These are phyloP conservation scores for Aspergillaceae sp. DNA, from an alignment of 2,329 filamentous ascomycete genomes.

Conservation along the genomic window DNA sequence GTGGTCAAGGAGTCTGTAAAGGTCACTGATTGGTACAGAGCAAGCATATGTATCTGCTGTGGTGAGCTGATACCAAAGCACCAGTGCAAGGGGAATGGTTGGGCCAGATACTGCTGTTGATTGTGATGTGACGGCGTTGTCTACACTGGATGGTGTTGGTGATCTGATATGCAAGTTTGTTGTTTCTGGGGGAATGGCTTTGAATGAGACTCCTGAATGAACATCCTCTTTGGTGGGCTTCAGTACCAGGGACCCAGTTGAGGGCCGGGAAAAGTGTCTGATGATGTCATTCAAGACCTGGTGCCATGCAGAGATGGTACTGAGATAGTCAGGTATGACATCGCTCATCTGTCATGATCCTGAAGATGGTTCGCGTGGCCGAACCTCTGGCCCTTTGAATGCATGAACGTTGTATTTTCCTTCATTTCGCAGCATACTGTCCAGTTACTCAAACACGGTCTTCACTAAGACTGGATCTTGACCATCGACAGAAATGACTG, in stretches of 20 bases:
- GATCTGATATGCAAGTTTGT: slow-evolving; percentile 23
- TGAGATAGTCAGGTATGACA: slow-evolving; percentile 53
- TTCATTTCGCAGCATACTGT: slow-evolving; percentile 43
- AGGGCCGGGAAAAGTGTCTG: slow-evolving; percentile 44
- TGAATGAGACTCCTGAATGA: slow-evolving; percentile 20
- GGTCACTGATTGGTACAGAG: slow-evolving; percentile 65
- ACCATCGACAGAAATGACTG: slow-evolving; percentile 77
- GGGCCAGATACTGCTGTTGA: slow-evolving; percentile 9
- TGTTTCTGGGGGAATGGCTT: slow-evolving; percentile 24
- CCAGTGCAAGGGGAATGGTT: slow-evolving; percentile 64
- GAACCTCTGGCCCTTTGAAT: slow-evolving; percentile 39
- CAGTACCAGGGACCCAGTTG: slow-evolving; percentile 8
- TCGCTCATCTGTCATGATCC: slow-evolving; percentile 30
- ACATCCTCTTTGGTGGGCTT: slow-evolving; percentile 14
- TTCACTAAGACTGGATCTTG: slow-evolving; percentile 55
- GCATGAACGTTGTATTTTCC: slow-evolving; percentile 44
- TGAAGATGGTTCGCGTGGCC: slow-evolving; percentile 11
- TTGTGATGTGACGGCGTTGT: slow-evolving; percentile 16
- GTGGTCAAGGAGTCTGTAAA: slow-evolving; percentile 76
- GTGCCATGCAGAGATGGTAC: slow-evolving; percentile 66
- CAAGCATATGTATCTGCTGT: slow-evolving; percentile 68
- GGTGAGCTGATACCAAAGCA: slow-evolving; percentile 72
- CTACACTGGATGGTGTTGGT: slow-evolving; percentile 21
- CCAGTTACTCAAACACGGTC: slow-evolving; percentile 58
- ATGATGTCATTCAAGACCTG: slow-evolving; percentile 63